Base-by-base conservation (phyloP, 106 monocot genomes). In the Phalaenopsis aphrodite region DNA sequence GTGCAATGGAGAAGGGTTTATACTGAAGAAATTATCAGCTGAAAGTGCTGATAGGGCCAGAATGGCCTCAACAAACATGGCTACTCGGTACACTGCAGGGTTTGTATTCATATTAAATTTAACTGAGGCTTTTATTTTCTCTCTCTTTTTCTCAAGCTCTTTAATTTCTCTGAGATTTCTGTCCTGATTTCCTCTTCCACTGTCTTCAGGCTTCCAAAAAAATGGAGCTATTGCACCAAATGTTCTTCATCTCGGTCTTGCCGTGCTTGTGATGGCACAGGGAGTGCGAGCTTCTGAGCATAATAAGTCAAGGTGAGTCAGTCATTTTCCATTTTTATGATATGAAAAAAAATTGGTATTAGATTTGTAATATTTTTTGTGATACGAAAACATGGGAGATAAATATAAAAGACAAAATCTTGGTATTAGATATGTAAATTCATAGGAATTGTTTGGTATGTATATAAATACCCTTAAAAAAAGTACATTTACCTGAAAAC, bases 1-100 rank as follows among this genome's bases (percentile, higher is more conserved):
- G 75, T 94, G 96, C 74, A 97, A 97, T 56, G 96, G 96, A 69
- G 96, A 97, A 76, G 96, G 96, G 71, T 97, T 94, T 74, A 69
- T 90, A 43, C 91, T 90, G n/a, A 97, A 94, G 84, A 87, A 88
- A 78, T 52, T 94, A 79, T 87, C 94, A 47, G 85, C 93, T 5
- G 90, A 88, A 77, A 90, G 77, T 81, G 90, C 96, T 55, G 88
- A 84, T 41, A 94, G 55, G 77, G 94, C 96, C 41, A 93, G 96
- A 88, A 56, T 87, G 87, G 82, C 92, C 46, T 87, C 94, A 42
- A 94, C 90, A 81, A 89, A 86, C 72, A 89, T 87, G 86, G 96
- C 96, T 41, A 94, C 96, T 48, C 82, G 94, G 65, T 97, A 92
- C 79, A 97, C 96, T 5, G 90, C 90, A 38, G 92, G 88, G 96